phyloP scores from a whole-genome alignment of 2,329 filamentous ascomycete species.

The Polychaeton citri region DNA sequence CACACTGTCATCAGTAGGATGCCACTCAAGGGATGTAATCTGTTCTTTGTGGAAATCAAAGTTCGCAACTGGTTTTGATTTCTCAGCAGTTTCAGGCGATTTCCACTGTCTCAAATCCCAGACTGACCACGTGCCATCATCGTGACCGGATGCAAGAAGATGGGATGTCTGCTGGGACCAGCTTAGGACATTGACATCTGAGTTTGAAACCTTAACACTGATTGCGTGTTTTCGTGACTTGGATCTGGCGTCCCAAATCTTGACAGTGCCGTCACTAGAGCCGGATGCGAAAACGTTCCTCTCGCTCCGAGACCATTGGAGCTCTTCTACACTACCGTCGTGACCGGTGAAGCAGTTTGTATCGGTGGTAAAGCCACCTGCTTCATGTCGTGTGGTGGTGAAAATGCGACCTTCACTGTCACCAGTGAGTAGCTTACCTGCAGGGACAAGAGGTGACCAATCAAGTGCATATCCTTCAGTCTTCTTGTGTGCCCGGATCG shows the following conservation, averaged over 20 bases:
- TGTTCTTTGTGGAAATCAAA: constrained; percentile 96
- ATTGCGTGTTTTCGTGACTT: constrained; percentile 83
- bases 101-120: constrained; percentile 98
- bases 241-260: constrained; percentile 88
- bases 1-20: constrained; percentile 92
- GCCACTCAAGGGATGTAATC: constrained; percentile 93
- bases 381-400: constrained; percentile 71
- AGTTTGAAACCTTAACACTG: constrained; percentile 67
- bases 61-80: constrained; percentile 70
- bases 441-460: constrained; percentile 73
- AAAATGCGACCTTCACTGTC: constrained; percentile 88
- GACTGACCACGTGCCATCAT: constrained; percentile 87
- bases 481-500: constrained; percentile 76
- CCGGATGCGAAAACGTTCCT: constrained; percentile 88
- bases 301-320: constrained; percentile 94
- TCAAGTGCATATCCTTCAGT: constrained; percentile 89
- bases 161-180: constrained; percentile 86
- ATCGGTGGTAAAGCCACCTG: constrained; percentile 81
- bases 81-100: constrained; percentile 31
- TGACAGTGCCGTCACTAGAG: constrained; percentile 85
- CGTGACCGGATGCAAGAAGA: constrained; percentile 80
- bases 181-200: constrained; percentile 91
- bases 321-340: constrained; percentile 73
- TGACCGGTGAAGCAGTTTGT: constrained; percentile 74
- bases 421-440: constrained; percentile 79